These are phyloP conservation scores for Lagenaria siceraria DNA, from an alignment of 306 rosid species.

Conservation along the genomic window DNA sequence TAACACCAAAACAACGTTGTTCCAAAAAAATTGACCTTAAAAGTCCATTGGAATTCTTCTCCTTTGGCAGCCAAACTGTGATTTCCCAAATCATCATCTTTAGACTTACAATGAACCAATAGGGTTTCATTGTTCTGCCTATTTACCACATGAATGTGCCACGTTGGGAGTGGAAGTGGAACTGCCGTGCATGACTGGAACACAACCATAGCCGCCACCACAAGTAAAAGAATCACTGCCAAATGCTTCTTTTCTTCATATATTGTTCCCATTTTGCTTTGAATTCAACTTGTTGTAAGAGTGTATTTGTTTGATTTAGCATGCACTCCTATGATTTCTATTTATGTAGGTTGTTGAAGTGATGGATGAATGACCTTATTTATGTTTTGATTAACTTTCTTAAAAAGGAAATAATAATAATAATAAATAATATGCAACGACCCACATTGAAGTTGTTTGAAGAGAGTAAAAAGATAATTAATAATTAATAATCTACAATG, in stretches of 20 bases:
- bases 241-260: background rate
- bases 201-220: background rate
- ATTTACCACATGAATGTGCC: slow-evolving; percentile 1
- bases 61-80: background rate
- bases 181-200: background rate
- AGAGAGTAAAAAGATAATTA: too few species aligned
- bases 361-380: background rate
- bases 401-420: too few species aligned
- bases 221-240: background rate
- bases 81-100: slow-evolving; percentile 7
- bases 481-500: too few species aligned
- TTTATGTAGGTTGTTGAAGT: background rate
- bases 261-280: background rate
- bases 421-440: too few species aligned
- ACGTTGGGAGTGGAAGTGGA: background rate
- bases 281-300: background rate
- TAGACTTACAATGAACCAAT: slow-evolving; percentile 3
- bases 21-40: background rate
- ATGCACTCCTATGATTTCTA: background rate
- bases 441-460: too few species aligned
- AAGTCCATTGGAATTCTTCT: background rate
- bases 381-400: too few species aligned
- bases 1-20: slow-evolving; percentile 11
- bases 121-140: background rate
- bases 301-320: background rate